These are phyloP conservation scores for Hortiboletus campestris DNA, from an alignment of 768 basidiomycete species.

Conservation along the genomic window DNA sequence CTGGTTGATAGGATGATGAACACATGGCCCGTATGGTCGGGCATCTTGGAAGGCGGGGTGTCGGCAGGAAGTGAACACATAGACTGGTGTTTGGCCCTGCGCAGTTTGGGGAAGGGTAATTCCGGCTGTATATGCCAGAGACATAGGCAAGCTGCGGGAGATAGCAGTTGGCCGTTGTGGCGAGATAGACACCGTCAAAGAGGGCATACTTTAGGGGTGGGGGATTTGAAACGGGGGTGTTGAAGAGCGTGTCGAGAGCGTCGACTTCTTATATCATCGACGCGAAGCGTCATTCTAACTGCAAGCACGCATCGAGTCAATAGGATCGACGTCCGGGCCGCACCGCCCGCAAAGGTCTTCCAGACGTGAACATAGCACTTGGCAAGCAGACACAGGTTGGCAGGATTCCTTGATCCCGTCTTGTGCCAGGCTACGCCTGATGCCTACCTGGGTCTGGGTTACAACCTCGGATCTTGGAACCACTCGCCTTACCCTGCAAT, in stretches of 20 bases:
- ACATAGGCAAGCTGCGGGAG: not conserved
- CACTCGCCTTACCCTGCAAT: not conserved
- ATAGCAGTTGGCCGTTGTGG: not conserved
- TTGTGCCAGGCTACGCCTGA: not conserved
- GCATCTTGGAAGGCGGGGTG: not conserved
- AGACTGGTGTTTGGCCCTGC: not conserved
- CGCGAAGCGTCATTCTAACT: not conserved
- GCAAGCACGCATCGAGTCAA: not conserved
- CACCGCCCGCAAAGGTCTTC: not conserved
- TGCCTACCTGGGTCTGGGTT: not conserved
- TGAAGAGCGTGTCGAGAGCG: too few species aligned
- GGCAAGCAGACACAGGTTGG: conserved; percentile 2
- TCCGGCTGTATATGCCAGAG: too few species aligned
- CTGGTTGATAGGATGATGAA: not conserved
- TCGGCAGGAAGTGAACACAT: not conserved
- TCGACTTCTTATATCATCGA: not conserved
- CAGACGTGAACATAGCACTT: not conserved
- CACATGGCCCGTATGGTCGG: not conserved
- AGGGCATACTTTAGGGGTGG: conserved; percentile 1
- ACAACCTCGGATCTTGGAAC: not conserved
- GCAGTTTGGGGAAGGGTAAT: not conserved
- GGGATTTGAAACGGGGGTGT: not conserved
- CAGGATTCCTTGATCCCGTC: too few species aligned
- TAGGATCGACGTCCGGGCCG: not conserved
- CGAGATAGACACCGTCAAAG: not conserved